Base-by-base conservation (phyloP, 192 early-diverging fungal genomes). In the Glomus cerebriforme region DNA sequence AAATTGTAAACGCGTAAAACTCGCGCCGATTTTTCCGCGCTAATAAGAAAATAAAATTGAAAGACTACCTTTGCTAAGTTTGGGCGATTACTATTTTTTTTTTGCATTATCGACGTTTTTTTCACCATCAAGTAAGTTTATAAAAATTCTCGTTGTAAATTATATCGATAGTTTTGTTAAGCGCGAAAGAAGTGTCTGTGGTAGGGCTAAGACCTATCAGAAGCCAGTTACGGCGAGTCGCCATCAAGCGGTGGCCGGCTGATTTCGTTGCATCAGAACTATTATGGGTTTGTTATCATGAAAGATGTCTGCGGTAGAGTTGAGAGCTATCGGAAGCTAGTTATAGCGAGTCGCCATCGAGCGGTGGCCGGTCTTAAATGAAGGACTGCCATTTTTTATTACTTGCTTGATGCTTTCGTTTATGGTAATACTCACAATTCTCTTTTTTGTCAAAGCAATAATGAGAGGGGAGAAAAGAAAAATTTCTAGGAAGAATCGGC, bases 331-430 rank as follows among this genome's bases (percentile, higher is more conserved):
- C 43, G 37, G 77, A 69, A 78, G 65, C 77, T 65, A 78, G 54
- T 45, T 65, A 69, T 78, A 65, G 77, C 77, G 65, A 78, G 77
- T 78, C 77, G 22, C 65, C 65, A 69, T 49, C 37, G 22, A 78
- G 77, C 54, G 43, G 66, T 72, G 67, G 75, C 63, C 63, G 7
- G 22, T 22, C 63, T 65, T 66, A 26, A 31, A 10, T 75, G 58
- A 60, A 35, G 22, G 13, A 31, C 32, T 32, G 26, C 84, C 81
- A 63, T 81, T 45, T 65, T 77, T 65, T 65, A 47, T 3, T 58
- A 47, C 8, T 31, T 58, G 8, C 9, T 73, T 58, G n/a, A 32
- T 54, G 13, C 12, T 54, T 34, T 24, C 13, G 1, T 58, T 73
- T 73, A n/a, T 3, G 9, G 58, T 58, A 58, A 31, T 47, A 58